Conservation (phyloP, 371 early-diverging fungal genomes). For the Rhizopus stolonifer region DNA sequence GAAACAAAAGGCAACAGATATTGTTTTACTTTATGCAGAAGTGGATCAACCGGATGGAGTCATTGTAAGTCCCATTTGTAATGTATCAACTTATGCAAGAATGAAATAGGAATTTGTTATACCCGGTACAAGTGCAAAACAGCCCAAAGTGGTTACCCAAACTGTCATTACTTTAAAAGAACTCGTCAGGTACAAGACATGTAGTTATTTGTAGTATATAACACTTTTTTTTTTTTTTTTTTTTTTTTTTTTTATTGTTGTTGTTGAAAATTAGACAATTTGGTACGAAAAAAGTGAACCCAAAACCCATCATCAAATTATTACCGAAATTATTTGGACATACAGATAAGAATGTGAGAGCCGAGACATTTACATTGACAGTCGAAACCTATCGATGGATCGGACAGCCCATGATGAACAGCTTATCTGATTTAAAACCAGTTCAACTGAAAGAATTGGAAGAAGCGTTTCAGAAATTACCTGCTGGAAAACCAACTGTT, state of each 20-base stretch:
- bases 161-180: conserved; percentile 71
- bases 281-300: conserved; percentile 74
- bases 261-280: no score
- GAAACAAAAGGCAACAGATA: conserved; percentile 73
- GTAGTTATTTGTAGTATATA: neutral
- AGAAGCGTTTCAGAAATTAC: conserved; percentile 77
- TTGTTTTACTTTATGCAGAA: conserved; percentile 85
- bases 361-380: conserved; percentile 76
- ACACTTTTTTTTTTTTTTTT: neutral
- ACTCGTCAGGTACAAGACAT: conserved; percentile 57
- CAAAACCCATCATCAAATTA: conserved; percentile 83
- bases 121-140: conserved; percentile 79
- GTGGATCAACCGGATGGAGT: conserved; percentile 83
- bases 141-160: conserved; percentile 88
- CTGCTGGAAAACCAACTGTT: conserved; percentile 65
- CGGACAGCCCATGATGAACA: conserved; percentile 66
- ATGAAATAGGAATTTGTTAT: conserved; percentile 71
- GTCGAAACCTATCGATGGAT: conserved; percentile 84
- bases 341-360: conserved; percentile 89
- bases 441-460: conserved; percentile 91
- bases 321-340: conserved; percentile 91
- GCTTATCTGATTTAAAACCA: conserved; percentile 72
- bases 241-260: no score
- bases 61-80: conserved; percentile 71
- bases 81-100: no score